These are phyloP conservation scores for Amanita phalloides DNA, from an alignment of 768 basidiomycete species.

Conservation along the genomic window DNA sequence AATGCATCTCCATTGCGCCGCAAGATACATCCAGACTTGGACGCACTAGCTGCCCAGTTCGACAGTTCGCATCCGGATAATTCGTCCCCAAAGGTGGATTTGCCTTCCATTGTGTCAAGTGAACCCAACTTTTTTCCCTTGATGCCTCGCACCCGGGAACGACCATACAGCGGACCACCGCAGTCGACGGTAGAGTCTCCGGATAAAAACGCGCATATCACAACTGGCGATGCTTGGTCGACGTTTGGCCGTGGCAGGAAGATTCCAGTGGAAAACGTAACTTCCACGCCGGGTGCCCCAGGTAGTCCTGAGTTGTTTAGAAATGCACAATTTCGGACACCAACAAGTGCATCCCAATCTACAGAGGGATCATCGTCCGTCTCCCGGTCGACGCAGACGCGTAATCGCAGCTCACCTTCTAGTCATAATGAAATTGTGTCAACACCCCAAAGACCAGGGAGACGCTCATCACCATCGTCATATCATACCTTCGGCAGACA, in stretches of 20 bases:
- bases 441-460: constrained; percentile 23
- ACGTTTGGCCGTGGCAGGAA: constrained; percentile 3
- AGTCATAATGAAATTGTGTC: constrained; percentile 12
- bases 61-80: constrained; percentile 10
- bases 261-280: background rate
- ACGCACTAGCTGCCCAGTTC: constrained; percentile 14
- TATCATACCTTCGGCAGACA: constrained; percentile 17
- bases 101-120: background rate
- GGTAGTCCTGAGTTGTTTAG: background rate
- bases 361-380: background rate
- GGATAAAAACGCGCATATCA: background rate
- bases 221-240: constrained; percentile 2
- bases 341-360: constrained; percentile 1
- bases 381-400: background rate
- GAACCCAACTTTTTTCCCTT: background rate
- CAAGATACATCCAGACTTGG: constrained; percentile 29
- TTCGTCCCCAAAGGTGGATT: background rate
- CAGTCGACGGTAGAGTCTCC: background rate
- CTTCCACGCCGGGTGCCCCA: too few species aligned
- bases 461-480: constrained; percentile 18
- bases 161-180: background rate
- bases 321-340: background rate
- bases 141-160: background rate
- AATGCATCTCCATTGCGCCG: constrained; percentile 8
- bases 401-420: constrained; percentile 2